These are phyloP conservation scores for Psidium guajava DNA, from an alignment of 345 rosid species.

Conservation along the genomic window DNA sequence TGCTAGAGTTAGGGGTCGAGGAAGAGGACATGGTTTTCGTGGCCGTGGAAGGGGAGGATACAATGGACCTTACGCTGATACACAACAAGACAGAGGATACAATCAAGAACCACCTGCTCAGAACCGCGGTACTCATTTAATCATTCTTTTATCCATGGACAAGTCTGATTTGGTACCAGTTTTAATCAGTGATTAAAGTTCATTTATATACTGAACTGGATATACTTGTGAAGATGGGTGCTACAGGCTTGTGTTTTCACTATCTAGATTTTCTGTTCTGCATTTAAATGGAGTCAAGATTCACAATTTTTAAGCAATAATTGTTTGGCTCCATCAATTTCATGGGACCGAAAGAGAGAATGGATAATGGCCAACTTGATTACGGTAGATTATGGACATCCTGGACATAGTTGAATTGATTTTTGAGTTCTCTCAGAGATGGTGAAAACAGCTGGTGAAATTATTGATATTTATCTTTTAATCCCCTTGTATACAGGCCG, in stretches of 20 bases:
- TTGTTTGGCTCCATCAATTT: background rate
- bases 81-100: constrained; percentile 59
- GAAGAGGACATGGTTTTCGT: constrained; percentile 68
- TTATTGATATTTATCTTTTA: background rate
- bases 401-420: background rate
- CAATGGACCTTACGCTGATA: constrained; percentile 57
- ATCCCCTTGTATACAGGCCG: constrained; percentile 30
- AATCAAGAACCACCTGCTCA: constrained; percentile 44
- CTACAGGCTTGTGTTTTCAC: background rate
- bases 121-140: constrained; percentile 6
- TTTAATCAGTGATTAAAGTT: background rate
- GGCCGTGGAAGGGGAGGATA: constrained; percentile 86
- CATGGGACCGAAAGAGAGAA: background rate
- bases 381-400: background rate
- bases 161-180: background rate
- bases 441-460: background rate
- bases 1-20: constrained; percentile 77
- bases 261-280: background rate
- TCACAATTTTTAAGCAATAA: background rate
- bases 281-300: background rate
- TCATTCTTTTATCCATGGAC: background rate
- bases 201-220: background rate
- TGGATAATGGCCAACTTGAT: background rate
- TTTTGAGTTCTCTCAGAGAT: background rate
- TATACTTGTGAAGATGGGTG: background rate